These are phyloP conservation scores for Phytopythium vexans DNA, from an alignment of 352 stramenopile genomes.

Conservation along the genomic window DNA sequence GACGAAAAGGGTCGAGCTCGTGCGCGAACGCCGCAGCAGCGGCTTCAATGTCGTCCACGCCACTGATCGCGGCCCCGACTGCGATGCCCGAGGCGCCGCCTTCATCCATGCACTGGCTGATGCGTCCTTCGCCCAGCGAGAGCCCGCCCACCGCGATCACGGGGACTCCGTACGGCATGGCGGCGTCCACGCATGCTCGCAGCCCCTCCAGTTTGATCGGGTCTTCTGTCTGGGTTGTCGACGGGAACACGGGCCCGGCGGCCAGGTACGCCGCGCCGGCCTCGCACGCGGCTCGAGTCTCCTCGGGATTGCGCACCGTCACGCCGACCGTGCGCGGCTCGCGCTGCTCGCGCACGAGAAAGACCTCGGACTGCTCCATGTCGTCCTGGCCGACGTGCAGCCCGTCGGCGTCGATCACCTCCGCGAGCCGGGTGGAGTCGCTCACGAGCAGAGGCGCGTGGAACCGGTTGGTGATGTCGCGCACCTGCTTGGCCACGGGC, in stretches of 20 bases:
- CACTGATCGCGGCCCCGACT: conserved; percentile 50
- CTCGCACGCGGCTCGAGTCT: conserved; percentile 37
- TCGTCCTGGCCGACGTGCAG: conserved; percentile 58
- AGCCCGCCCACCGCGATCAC: conserved; percentile 55
- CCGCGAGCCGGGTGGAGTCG: conserved; percentile 43
- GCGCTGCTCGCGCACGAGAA: conserved; percentile 19
- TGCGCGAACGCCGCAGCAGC: conserved; percentile 21
- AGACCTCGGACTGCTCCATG: conserved; percentile 13
- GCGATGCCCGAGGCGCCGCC: conserved; percentile 37
- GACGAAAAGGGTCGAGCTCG: conserved; percentile 14
- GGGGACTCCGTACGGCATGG: conserved; percentile 25
- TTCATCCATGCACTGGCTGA: conserved; percentile 38
- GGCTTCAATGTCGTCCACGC: conserved; percentile 19
- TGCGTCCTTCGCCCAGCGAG: conserved; percentile 25
- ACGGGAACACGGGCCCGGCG: conserved; percentile 46
- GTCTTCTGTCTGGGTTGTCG: conserved; percentile 45
- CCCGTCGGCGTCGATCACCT: conserved; percentile 42
- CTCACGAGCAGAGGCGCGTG: conserved; percentile 54
- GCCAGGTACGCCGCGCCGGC: conserved; percentile 46
- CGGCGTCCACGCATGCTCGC: conserved; percentile 15
- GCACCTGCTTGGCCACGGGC: conserved; percentile 31
- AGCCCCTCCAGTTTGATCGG: conserved; percentile 44
- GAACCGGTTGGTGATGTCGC: conserved; percentile 27
- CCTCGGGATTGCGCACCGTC: conserved; percentile 40
- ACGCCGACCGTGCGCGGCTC: conserved; percentile 27